A percentile compares a stretch with the other conserved stretches of the same genome.
phyloP scores from a whole-genome alignment of 2,329 filamentous ascomycete species.

The Trichoderma sp. region DNA sequence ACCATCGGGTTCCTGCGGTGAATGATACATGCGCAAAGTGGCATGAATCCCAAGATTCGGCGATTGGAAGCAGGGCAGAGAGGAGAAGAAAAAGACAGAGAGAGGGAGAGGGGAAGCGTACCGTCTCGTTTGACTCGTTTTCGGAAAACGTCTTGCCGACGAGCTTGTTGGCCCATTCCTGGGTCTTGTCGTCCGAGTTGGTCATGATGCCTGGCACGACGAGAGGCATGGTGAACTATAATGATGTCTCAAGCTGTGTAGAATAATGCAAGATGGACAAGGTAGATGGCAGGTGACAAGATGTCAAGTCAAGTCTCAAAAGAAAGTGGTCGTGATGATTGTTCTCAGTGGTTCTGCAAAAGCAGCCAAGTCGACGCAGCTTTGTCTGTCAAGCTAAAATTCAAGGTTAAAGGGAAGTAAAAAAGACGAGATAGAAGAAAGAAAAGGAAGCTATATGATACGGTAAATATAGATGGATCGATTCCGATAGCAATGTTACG shows the following conservation, averaged over 20 bases:
- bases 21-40: too few species aligned
- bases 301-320: background rate
- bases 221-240: constrained; percentile 61
- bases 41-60: too few species aligned
- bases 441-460: background rate
- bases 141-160: constrained; percentile 65
- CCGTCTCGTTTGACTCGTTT: constrained; percentile 53
- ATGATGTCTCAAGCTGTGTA: background rate
- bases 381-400: too few species aligned
- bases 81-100: background rate
- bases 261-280: too few species aligned
- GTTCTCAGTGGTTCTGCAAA: background rate
- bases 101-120: constrained; percentile 39
- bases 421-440: background rate
- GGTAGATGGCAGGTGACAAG: background rate
- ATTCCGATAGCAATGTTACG: constrained; percentile 10
- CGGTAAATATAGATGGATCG: too few species aligned
- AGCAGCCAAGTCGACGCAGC: background rate
- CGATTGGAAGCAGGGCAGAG: too few species aligned
- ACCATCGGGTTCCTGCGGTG: too few species aligned
- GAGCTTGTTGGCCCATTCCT: constrained; percentile 64
- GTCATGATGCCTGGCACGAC: constrained; percentile 61
- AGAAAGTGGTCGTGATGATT: background rate
- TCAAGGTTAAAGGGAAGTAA: too few species aligned
- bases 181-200: constrained; percentile 50